A percentile compares a stretch with the other conserved stretches of the same genome.
Evolutionary conservation across 1,139 yeast species (phyloP).

Genomic region (Kluyveromyces sp.): DNA sequence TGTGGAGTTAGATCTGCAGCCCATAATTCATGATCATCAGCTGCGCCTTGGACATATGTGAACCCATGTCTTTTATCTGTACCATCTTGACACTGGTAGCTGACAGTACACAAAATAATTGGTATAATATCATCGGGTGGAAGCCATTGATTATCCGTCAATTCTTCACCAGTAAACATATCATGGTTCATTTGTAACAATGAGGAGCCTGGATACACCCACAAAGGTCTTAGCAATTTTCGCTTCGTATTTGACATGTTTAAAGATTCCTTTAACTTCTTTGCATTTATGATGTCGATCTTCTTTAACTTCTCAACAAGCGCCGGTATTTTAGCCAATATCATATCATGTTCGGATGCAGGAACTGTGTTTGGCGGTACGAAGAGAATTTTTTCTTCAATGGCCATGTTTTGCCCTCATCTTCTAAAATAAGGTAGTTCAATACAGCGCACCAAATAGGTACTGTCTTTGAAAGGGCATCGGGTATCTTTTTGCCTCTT

Average conservation of each 20-base stretch:
- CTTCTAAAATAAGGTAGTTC: slow-evolving; percentile 42
- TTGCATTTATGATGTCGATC: slow-evolving; percentile 34
- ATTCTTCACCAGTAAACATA: slow-evolving; percentile 22
- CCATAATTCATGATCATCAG: slow-evolving; percentile 92
- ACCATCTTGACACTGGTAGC: slow-evolving; percentile 52
- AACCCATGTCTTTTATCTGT: slow-evolving; percentile 38
- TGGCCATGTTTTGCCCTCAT: slow-evolving; percentile 6
- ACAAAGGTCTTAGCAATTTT: slow-evolving; percentile 56
- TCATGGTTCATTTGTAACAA: slow-evolving; percentile 19
- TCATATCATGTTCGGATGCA: slow-evolving; percentile 48
- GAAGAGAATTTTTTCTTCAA: slow-evolving; percentile 31
- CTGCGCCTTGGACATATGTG: slow-evolving; percentile 81
- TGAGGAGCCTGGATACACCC: slow-evolving; percentile 58
- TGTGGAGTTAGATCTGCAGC: slow-evolving; percentile 47
- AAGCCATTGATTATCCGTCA: slow-evolving; percentile 18
- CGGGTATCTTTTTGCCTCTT: slow-evolving; percentile 78
- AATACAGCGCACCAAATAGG: slow-evolving; percentile 90
- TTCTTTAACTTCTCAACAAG: slow-evolving; percentile 42
- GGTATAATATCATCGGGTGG: slow-evolving; percentile 31
- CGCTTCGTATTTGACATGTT: not conserved
- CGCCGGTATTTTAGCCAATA: slow-evolving; percentile 40
- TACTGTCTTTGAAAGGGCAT: slow-evolving; percentile 74
- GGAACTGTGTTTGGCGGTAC: slow-evolving; percentile 53
- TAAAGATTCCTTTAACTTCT: slow-evolving; percentile 29
- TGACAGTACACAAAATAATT: slow-evolving; percentile 55